phyloP scores from a whole-genome alignment of 2,329 filamentous ascomycete genomes.

The Diaporthe helianthi region DNA sequence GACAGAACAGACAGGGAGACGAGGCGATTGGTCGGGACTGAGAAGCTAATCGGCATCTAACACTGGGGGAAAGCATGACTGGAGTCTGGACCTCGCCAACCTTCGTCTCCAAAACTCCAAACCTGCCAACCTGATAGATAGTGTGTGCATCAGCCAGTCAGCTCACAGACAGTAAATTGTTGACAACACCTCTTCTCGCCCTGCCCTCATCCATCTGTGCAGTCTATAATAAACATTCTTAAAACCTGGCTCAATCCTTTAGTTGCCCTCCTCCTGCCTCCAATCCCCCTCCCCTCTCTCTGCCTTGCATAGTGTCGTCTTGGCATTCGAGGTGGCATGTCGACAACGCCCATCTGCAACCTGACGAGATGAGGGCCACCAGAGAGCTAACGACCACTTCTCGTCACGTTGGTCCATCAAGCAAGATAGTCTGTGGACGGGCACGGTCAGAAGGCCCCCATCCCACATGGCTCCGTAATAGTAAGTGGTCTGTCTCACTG shows the following conservation, averaged over 20 bases:
- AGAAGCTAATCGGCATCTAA: not conserved
- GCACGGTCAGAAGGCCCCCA: slow-evolving; percentile 11
- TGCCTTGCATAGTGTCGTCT: not conserved
- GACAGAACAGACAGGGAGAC: not conserved
- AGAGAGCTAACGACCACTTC: not conserved
- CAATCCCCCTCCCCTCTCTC: not conserved
- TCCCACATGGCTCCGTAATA: slow-evolving; percentile 8
- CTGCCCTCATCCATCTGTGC: not conserved
- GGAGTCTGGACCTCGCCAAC: not conserved
- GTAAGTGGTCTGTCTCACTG: not conserved
- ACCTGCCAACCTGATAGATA: not conserved
- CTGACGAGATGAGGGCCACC: not conserved
- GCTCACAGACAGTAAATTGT: not conserved
- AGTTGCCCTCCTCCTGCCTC: not conserved
- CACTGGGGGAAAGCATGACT: not conserved
- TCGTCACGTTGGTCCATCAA: not conserved
- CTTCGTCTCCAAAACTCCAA: not conserved
- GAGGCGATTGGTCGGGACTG: not conserved
- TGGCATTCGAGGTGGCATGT: not conserved
- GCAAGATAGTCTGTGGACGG: not conserved
- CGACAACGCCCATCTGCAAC: not conserved
- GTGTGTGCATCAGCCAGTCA: not conserved
- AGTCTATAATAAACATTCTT: not conserved
- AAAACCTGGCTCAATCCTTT: not conserved
- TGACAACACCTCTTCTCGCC: slow-evolving; percentile 6